Conservation (phyloP, 2,329 filamentous ascomycete genomes). For the Aspergillus sp. region DNA sequence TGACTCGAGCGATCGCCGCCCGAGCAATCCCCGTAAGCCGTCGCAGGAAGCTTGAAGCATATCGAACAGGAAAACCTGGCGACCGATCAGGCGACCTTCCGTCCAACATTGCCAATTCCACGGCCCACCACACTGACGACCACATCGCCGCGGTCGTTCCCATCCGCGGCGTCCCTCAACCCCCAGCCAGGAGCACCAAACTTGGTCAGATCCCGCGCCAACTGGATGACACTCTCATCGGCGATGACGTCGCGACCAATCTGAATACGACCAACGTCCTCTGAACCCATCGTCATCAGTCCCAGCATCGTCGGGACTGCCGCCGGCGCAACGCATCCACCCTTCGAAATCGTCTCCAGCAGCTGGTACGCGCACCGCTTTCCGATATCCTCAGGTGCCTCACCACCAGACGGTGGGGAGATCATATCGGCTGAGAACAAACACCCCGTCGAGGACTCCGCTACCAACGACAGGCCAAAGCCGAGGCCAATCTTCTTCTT, state of each 20-base stretch:
- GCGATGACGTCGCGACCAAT: constrained; percentile 79
- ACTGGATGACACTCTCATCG: constrained; percentile 72
- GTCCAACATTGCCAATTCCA: constrained; percentile 90
- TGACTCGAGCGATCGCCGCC: too few relatives aligned
- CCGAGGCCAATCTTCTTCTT: constrained; percentile 74
- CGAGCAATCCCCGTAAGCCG: too few relatives aligned
- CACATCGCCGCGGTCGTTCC: constrained; percentile 66
- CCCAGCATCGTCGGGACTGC: constrained; percentile 74
- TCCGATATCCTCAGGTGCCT: constrained; percentile 86
- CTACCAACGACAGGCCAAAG: constrained; percentile 86
- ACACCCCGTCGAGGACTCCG: constrained; percentile 84
- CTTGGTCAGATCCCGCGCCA: constrained; percentile 81
- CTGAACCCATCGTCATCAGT: constrained; percentile 96
- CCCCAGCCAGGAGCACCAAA: constrained; percentile 94
- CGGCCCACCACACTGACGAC: constrained; percentile 88
- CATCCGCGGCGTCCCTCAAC: constrained; percentile 69
- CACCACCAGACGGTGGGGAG: constrained; percentile 72
- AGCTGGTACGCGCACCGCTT: constrained; percentile 85
- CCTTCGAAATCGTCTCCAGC: constrained; percentile 75
- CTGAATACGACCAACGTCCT: constrained; percentile 86
- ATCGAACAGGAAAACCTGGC: too few relatives aligned
- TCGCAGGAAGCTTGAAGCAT: too few relatives aligned
- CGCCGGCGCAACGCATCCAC: constrained; percentile 74
- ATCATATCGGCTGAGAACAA: constrained; percentile 84
- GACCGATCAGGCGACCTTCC: constrained; percentile 69